A percentile compares a stretch with the other conserved stretches of the same genome.
Conservation (phyloP, 768 basidiomycete species). For the Coprinopsis cinerea region DNA sequence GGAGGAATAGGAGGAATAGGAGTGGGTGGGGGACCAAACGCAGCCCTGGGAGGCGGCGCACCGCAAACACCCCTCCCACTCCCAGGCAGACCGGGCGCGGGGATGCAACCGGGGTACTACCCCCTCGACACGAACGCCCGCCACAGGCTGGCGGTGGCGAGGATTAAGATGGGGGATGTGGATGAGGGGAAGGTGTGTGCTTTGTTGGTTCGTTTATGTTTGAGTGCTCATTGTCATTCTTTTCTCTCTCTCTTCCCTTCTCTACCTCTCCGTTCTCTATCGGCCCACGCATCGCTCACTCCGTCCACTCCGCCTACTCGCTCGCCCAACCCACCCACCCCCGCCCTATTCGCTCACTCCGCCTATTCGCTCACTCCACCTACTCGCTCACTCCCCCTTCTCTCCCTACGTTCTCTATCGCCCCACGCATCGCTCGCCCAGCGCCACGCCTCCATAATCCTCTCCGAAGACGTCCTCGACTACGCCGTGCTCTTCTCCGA, state of each 20-base stretch:
- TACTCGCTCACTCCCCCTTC: no score
- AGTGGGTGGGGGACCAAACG: no score
- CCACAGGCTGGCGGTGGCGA: slow-evolving; percentile 75
- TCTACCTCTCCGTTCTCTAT: no score
- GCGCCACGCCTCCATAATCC: slow-evolving; percentile 73
- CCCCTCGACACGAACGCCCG: slow-evolving; percentile 71
- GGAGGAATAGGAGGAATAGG: no score
- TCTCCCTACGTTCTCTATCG: background rate
- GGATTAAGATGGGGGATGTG: slow-evolving; percentile 73
- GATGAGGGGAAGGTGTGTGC: slow-evolving; percentile 76
- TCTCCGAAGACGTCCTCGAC: slow-evolving; percentile 65
- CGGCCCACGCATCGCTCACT: no score
- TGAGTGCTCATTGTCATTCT: background rate
- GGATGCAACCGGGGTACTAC: slow-evolving; percentile 53
- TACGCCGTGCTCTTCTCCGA: slow-evolving; percentile 77
- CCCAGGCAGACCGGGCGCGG: no score
- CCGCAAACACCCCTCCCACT: no score
- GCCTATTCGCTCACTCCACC: no score
- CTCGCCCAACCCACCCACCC: no score
- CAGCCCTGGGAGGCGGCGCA: slow-evolving; percentile 36
- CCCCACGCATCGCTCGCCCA: slow-evolving; percentile 22
- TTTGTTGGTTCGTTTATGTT: background rate
- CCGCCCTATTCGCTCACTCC: no score
- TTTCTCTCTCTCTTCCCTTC: no score
- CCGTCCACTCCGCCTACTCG: no score